Percentiles rank a stretch among this genome's conserved stretches.
Evolutionary conservation across 495 filamentous ascomycete genomes (phyloP).

Genomic region (Neurospora sp.): DNA sequence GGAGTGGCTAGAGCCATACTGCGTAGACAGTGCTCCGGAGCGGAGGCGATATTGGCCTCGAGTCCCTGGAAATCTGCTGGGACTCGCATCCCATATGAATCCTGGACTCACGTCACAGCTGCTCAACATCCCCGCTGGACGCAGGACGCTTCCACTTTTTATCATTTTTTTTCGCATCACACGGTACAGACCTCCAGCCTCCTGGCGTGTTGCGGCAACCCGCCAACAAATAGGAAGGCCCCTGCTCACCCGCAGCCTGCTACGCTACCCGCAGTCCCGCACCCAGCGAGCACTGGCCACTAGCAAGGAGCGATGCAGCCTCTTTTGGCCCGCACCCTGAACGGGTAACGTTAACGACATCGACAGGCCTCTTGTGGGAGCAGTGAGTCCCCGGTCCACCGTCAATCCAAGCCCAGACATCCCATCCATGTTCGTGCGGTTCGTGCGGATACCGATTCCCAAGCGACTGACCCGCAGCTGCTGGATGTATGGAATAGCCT

Average conservation of each 20-base stretch:
- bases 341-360: background rate
- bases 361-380: background rate
- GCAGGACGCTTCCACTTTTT: slow-evolving; percentile 8
- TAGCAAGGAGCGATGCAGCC: background rate
- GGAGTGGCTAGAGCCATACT: background rate
- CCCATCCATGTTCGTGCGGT: background rate
- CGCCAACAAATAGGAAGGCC: slow-evolving; percentile 9
- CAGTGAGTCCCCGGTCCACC: background rate
- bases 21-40: background rate
- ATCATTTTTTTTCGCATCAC: slow-evolving; percentile 15
- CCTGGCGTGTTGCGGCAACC: slow-evolving; percentile 9
- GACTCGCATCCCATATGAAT: background rate
- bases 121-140: slow-evolving; percentile 1
- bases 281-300: background rate
- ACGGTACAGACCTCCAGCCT: slow-evolving; percentile 13
- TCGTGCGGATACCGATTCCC: background rate
- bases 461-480: background rate
- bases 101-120: slow-evolving; percentile 3
- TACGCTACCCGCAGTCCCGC: slow-evolving; percentile 1
- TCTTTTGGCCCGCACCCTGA: background rate
- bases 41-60: background rate
- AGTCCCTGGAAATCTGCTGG: background rate
- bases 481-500: background rate
- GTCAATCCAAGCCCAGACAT: background rate
- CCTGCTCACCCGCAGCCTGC: slow-evolving; percentile 3